Evolutionary conservation across 441 rosid genomes (phyloP), one percentile per base, ranked within the genome.

Genomic region (Euphorbia celastroides): DNA sequence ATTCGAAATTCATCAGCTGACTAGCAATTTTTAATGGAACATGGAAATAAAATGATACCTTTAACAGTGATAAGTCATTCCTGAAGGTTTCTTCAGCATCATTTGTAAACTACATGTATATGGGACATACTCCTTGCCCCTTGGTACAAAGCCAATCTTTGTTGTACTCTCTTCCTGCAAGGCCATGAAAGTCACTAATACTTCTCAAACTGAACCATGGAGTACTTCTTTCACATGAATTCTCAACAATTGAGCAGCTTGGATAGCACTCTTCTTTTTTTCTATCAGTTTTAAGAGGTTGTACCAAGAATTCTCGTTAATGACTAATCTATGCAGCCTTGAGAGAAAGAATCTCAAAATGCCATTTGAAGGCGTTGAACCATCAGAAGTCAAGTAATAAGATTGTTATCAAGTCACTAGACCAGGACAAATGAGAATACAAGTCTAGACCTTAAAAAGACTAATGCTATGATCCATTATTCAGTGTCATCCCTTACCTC

Each of bases 111-210:
- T 89, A 84, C 91, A 92, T 83, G 86, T 80, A 86, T 66, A 94
- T 81, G 60, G 99, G 92, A 56, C 97, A 88, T 41, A 89, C 89
- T 73, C 99, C 98, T 81, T 92, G 96, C 89, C 72, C 99, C 98
- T 81, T 92, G 96, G 77, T 94, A 89, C 64, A 87, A 77, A 59
- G 99, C 96, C 75, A 92, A 69, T 69, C 98, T 84, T 76, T 92
- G 97, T 20, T 84, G 91, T 78, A 92, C 87, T 78, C 75, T 85
- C 84, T 86, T 88, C 77, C 99, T 92, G 81, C 77, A 83, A 11
- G 64, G 54, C 66, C 72, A 66, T 59, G 64, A 61, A 75, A 52
- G 41, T 66, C 23, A 61, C 50, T 65, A 64, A 62, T 57, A 62
- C 56, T 36, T 13, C 32, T 62, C 48, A 26, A 72, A n/a, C 46